phyloP scores from a whole-genome alignment of 2,329 filamentous ascomycete species.

The Fusarium pseudoanthophilum region DNA sequence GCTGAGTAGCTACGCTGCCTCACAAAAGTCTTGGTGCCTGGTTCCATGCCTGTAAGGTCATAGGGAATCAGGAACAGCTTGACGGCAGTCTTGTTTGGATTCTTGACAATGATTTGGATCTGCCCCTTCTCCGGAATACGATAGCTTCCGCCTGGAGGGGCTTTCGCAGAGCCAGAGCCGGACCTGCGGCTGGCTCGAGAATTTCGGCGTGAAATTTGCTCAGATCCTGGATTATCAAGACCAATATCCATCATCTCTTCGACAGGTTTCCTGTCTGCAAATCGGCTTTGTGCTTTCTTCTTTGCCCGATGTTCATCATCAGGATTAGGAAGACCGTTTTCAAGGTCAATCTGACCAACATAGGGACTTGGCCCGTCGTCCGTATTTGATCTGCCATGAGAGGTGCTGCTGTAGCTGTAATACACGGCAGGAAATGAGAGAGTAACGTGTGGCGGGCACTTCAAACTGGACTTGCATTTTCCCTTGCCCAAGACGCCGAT shows the following conservation, averaged over 20 bases:
- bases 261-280: constrained; percentile 50
- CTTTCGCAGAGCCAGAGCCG: constrained; percentile 59
- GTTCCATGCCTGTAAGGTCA: constrained; percentile 90
- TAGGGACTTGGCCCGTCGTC: constrained; percentile 95
- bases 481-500: constrained; percentile 93
- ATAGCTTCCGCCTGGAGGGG: constrained; percentile 88
- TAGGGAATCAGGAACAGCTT: constrained; percentile 96
- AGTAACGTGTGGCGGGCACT: constrained; percentile 89
- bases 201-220: constrained; percentile 45
- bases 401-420: constrained; percentile 85
- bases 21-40: constrained; percentile 95
- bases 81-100: constrained; percentile 97
- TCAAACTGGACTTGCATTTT: constrained; percentile 85
- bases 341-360: constrained; percentile 90
- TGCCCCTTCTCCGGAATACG: constrained; percentile 94
- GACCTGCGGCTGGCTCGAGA: constrained; percentile 64
- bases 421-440: constrained; percentile 95
- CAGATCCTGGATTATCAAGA: constrained; percentile 30
- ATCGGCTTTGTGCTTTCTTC: constrained; percentile 60
- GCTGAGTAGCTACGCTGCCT: constrained; percentile 93
- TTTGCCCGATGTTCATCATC: constrained; percentile 60
- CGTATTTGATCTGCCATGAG: constrained; percentile 68
- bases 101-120: constrained; percentile 96
- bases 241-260: constrained; percentile 43
- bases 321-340: constrained; percentile 74